Conservation (phyloP, 805 yeast genomes). For the Monosporozyma yasuniensis region DNA sequence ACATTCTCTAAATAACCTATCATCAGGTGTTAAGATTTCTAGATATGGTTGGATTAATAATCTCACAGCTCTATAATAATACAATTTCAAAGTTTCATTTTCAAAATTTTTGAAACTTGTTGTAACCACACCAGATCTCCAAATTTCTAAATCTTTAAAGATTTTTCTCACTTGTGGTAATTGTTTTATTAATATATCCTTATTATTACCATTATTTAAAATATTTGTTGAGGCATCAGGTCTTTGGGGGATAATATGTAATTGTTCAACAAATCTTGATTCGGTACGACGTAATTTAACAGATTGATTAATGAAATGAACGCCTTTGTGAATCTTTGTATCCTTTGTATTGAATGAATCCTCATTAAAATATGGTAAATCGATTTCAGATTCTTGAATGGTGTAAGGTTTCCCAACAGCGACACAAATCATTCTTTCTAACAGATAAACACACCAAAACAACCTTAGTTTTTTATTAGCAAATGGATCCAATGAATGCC, state of each 20-base stretch:
- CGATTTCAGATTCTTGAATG: constrained; percentile 42
- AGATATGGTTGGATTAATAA: constrained; percentile 55
- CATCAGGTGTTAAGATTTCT: constrained; percentile 52
- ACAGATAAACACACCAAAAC: constrained; percentile 57
- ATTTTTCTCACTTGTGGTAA: constrained; percentile 43
- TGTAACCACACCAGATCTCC: constrained; percentile 41
- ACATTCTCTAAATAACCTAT: constrained; percentile 52
- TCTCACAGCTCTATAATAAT: constrained; percentile 53
- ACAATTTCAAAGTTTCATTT: constrained; percentile 48
- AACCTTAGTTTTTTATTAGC: constrained; percentile 40
- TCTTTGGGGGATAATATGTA: constrained; percentile 33
- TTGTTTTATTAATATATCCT: constrained; percentile 29
- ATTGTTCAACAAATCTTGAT: constrained; percentile 46
- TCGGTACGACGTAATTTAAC: constrained; percentile 51
- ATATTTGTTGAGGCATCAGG: neutral
- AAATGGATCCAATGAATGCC: constrained; percentile 18
- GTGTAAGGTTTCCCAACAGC: constrained; percentile 53
- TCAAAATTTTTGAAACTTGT: constrained; percentile 38
- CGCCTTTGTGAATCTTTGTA: constrained; percentile 26
- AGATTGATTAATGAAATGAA: constrained; percentile 48
- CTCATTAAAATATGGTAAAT: constrained; percentile 43
- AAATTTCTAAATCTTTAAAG: constrained; percentile 47
- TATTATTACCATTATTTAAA: constrained; percentile 4
- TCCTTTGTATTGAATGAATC: constrained; percentile 28
- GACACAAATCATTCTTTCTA: constrained; percentile 53